Evolutionary conservation across 2,329 filamentous ascomycete species (phyloP).

Genomic region (Fonsecaea pugnacius): DNA sequence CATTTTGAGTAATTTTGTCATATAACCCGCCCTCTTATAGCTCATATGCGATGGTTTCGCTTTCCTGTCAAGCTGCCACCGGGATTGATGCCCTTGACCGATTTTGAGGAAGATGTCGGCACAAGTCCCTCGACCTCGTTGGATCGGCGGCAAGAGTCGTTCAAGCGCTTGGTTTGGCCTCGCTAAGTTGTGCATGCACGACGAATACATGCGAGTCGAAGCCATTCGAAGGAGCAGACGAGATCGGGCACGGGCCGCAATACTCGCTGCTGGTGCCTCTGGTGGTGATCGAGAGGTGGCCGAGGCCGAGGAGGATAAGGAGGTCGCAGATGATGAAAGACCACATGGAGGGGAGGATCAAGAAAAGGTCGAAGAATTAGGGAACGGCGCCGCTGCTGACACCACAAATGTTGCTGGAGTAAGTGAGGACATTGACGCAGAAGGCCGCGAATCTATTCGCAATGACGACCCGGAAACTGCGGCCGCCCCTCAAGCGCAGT

Average conservation of each 20-base stretch:
- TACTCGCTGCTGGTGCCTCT: neutral
- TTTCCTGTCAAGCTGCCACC: neutral
- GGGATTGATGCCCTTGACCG: neutral
- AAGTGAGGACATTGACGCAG: neutral
- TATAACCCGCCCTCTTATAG: neutral
- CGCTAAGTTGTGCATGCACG: slow-evolving; percentile 22
- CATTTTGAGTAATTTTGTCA: neutral
- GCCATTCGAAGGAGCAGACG: slow-evolving; percentile 20
- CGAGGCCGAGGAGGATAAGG: neutral
- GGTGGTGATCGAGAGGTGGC: neutral
- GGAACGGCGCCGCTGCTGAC: neutral
- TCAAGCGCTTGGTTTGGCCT: slow-evolving; percentile 26
- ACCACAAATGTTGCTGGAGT: neutral
- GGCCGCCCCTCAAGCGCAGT: neutral
- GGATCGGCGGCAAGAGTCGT: slow-evolving; percentile 14
- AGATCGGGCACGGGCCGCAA: neutral
- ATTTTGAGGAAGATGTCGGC: slow-evolving; percentile 6
- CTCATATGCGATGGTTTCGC: neutral
- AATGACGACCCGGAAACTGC: neutral
- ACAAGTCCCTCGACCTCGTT: slow-evolving; percentile 11
- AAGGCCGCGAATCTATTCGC: neutral
- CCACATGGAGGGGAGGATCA: neutral
- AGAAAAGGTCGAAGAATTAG: neutral
- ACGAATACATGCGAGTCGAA: slow-evolving; percentile 20
- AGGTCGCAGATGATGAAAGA: neutral